Conservation (phyloP, 1,284 basidiomycete genomes). For the Sparassis latifolia region DNA sequence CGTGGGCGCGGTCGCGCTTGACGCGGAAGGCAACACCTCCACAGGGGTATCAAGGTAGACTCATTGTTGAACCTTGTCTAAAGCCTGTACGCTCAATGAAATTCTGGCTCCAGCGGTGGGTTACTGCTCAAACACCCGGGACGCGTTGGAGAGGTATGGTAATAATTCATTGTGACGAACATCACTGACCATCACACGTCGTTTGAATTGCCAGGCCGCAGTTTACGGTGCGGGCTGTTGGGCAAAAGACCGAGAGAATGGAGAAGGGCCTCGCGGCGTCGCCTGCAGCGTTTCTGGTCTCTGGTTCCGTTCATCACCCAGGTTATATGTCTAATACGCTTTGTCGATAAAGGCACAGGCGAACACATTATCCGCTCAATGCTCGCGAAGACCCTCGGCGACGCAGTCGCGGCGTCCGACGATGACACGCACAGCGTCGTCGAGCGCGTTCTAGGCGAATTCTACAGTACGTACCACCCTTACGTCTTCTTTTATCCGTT, state of each 20-base stretch:
- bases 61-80: neutral
- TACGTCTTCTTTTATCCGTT: neutral
- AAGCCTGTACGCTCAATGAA: neutral
- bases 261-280: constrained; percentile 19
- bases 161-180: neutral
- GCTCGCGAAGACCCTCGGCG: constrained; percentile 31
- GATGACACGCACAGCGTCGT: constrained; percentile 26
- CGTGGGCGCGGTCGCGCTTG: constrained; percentile 62
- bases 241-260: constrained; percentile 39
- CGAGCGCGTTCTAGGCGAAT: constrained; percentile 19
- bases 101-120: constrained; percentile 47
- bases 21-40: constrained; percentile 38
- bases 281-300: constrained; percentile 69
- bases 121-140: constrained; percentile 66
- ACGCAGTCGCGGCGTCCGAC: constrained; percentile 18
- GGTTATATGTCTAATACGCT: neutral
- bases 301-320: neutral
- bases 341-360: constrained; percentile 29
- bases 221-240: constrained; percentile 67
- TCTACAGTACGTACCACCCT: constrained; percentile 15
- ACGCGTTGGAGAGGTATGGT: constrained; percentile 57
- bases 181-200: neutral
- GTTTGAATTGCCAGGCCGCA: constrained; percentile 38
- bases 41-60: constrained; percentile 70
- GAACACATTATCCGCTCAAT: constrained; percentile 34